A percentile compares a stretch with the other conserved stretches of the same genome.
Conservation (phyloP, 345 rosid species). For the Nasturtium officinale region DNA sequence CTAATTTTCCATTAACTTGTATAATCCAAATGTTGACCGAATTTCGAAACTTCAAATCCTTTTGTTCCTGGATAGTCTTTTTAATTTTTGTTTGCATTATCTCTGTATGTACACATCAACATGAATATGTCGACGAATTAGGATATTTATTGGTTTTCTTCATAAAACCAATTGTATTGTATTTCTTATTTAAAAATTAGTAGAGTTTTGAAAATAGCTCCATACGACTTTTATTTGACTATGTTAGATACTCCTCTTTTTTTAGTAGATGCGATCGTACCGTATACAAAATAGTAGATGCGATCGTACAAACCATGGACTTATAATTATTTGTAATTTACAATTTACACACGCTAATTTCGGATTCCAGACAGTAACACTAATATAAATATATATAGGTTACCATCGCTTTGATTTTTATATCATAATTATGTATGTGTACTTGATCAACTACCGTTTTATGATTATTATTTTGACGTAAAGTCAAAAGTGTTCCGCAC, state of each 20-base stretch:
- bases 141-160: neutral
- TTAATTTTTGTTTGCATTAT: neutral
- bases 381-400: neutral
- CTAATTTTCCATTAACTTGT: neutral
- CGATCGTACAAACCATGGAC: too few species aligned
- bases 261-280: neutral
- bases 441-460: constrained; percentile 26
- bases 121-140: neutral
- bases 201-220: neutral
- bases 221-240: neutral
- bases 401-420: neutral
- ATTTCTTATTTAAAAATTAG: neutral
- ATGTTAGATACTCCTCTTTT: neutral
- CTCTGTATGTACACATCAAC: neutral
- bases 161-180: neutral
- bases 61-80: neutral
- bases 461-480: constrained; percentile 5
- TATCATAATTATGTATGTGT: constrained; percentile 1
- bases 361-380: neutral
- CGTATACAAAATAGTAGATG: too few species aligned
- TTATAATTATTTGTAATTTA: too few species aligned
- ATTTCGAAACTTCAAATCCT: neutral
- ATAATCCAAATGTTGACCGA: constrained; percentile 5
- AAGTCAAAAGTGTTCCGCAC: constrained; percentile 15
- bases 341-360: neutral